Evolutionary conservation across 495 filamentous ascomycete species (phyloP), one percentile per base, ranked within the genome.

Genomic region (Penicillium arizonense): DNA sequence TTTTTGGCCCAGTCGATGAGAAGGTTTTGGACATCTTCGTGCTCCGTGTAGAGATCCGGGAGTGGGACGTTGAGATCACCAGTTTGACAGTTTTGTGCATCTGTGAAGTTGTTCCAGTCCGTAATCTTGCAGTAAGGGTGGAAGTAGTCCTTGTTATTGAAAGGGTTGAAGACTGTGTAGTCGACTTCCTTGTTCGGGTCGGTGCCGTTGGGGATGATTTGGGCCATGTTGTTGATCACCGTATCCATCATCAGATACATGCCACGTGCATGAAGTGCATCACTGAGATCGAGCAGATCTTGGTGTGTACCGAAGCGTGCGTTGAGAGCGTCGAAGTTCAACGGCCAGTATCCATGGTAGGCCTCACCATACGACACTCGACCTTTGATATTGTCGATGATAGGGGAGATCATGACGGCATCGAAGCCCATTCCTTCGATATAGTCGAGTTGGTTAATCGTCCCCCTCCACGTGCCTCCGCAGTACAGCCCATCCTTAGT

Each of bases 341-440:
- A 68, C 0, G 83, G 81, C 88, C 87, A 91, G 61, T 88, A 92
- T 16, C 88, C 87, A 54, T 91, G 87, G 56, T 87, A 92, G 5
- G 83, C 79, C 43, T 73, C 72, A 18, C 84, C 83, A 44, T 85
- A 81, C 0, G 68, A 12, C 10, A 63, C 67, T 2, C 47, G 58
- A 40, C 64, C 68, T 5, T 77, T 70, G 12, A 90, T 57, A 56
- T 90, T 84, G 52, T 81, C 72, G 32, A 86, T 82, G 28, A 93
- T 76, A 0, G 89, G 90, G 0, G 87, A 90, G 47, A 93, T 93
- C 88, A 88, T 91, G 24, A 92, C 72, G 8, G 88, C 88, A 52
- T 86, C 86, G 53, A 93, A 93, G 4, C 90, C 88, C 84, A 93
- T 88, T 24, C 77, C 77, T 58, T 90, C 79, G 54, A 94, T 78